Conservation (phyloP, 1,284 basidiomycete species). For the Tylopilus sp. region DNA sequence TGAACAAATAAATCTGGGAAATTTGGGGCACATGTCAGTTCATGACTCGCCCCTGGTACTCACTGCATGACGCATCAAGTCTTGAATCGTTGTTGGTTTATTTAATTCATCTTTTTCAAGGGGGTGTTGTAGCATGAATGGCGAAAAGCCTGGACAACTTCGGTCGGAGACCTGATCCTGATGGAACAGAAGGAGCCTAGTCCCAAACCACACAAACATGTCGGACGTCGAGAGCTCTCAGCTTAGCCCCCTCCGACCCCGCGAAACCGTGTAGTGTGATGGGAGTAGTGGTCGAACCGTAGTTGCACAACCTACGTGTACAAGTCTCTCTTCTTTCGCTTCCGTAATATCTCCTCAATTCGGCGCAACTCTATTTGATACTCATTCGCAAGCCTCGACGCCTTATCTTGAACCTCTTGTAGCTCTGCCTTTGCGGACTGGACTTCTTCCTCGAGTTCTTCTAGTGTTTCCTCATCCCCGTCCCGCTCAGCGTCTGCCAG, state of each 20-base stretch:
- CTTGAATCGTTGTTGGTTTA: background rate
- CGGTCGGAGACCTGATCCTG: too few relatives aligned
- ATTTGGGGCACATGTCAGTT: background rate
- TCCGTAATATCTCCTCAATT: conserved; percentile 26
- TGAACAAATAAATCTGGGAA: background rate
- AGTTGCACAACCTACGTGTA: background rate
- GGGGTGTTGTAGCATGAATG: too few relatives aligned
- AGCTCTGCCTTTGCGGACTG: conserved; percentile 23
- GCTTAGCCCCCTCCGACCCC: background rate
- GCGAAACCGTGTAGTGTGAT: background rate
- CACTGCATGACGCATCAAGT: too few relatives aligned
- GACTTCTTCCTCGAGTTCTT: conserved; percentile 29
- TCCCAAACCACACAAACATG: too few relatives aligned
- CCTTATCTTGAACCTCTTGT: conserved; percentile 23
- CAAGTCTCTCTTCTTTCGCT: conserved; percentile 4
- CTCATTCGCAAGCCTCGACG: conserved; percentile 22
- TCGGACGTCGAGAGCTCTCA: too few relatives aligned
- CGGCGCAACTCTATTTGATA: conserved; percentile 29
- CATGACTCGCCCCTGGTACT: background rate
- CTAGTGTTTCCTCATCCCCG: conserved; percentile 30
- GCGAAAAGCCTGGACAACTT: too few relatives aligned
- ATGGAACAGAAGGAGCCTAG: too few relatives aligned
- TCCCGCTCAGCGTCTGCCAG: conserved; percentile 28
- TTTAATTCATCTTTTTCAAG: too few relatives aligned
- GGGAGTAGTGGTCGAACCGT: background rate